These are phyloP conservation scores for Fusarium vanettenii DNA, from an alignment of 2,329 filamentous ascomycete genomes.

Conservation along the genomic window DNA sequence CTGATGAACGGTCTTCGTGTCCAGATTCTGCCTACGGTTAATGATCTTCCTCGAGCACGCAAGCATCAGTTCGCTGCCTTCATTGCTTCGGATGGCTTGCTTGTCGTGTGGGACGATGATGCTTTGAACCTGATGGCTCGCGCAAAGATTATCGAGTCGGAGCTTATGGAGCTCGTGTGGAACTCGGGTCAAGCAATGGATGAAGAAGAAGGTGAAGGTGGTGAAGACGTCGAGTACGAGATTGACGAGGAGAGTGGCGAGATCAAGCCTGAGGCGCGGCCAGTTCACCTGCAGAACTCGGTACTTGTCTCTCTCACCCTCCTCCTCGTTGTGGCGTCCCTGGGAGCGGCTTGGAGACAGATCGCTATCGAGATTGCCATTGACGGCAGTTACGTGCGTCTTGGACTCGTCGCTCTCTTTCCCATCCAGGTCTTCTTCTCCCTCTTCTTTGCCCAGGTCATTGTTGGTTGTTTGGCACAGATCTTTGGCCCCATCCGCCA, in stretches of 20 bases:
- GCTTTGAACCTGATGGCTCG: conserved; percentile 76
- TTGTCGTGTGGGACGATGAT: conserved; percentile 88
- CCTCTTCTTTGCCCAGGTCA: conserved; percentile 83
- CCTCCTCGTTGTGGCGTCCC: conserved; percentile 70
- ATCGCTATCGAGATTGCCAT: conserved; percentile 76
- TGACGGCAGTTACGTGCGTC: conserved; percentile 70
- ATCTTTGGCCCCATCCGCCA: conserved; percentile 81
- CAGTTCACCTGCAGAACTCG: conserved; percentile 77
- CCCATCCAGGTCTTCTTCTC: conserved; percentile 85
- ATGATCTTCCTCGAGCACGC: conserved; percentile 75
- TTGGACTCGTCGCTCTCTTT: conserved; percentile 73
- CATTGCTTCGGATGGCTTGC: conserved; percentile 74
- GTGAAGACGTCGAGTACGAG: conserved; percentile 61
- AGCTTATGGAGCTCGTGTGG: conserved; percentile 84
- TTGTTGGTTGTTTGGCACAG: conserved; percentile 80
- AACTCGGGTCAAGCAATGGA: conserved; percentile 68
- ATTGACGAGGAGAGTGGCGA: conserved; percentile 80
- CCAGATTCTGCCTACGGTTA: conserved; percentile 78
- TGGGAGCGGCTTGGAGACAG: conserved; percentile 77
- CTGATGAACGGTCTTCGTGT: conserved; percentile 81
- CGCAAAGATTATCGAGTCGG: conserved; percentile 78
- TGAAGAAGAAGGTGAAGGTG: conserved; percentile 62
- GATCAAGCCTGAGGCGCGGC: conserved; percentile 71
- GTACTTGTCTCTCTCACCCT: conserved; percentile 75
- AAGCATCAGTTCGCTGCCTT: conserved; percentile 88